Base-by-base conservation (phyloP, 2,329 filamentous ascomycete genomes). In the Byssochlamys sp. region DNA sequence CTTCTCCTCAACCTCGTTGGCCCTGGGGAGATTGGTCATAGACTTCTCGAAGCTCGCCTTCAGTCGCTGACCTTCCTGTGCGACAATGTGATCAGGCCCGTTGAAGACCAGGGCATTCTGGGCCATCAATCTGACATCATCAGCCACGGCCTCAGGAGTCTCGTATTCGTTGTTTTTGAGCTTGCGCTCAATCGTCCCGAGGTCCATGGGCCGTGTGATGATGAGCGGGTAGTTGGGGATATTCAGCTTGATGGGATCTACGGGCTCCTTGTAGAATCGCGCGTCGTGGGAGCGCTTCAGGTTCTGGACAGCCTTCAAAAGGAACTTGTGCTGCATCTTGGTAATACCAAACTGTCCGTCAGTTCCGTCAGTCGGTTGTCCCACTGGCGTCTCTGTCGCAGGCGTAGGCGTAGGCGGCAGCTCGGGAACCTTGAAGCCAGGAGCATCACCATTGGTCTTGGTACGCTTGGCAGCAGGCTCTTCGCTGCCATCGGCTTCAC, bases 201-300 rank as follows among this genome's bases (percentile, higher is more conserved):
- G 81, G 71, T 97, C 92, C 79, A 95, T 91, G 0, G 91, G 91
- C 29, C 86, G 81, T 39, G 85, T 82, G 63, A 97, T 85, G 35
- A 87, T 78, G 1, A 82, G 77, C 61, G 88, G 89, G 61, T 90
- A 88, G 1, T 84, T 85, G 56, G 89, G 90, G 48, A 97, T 84
- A 28, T 77, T 79, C 48, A 96, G 81, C 73, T 88, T 89, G 26
- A 92, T 77, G 45, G 81, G 83, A 69, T 89, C 82, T 6, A 97
- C 94, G 0, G 94, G 87, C 49, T 85, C 81, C 61, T 84, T 81
- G 76, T 96, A 97, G 56, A 87, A 82, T 5, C 76, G 75, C 1
- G 92, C 89, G 59, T 86, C 84, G 70, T 92, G 90, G 52, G 90
- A 91, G 74, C 95, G 94, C 77, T 95, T 95, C 57, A 92, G 63